Percentiles rank a stretch among this genome's conserved stretches.
Evolutionary conservation across 2,329 filamentous ascomycete species (phyloP).

Genomic region (Hypoxylon sp.): DNA sequence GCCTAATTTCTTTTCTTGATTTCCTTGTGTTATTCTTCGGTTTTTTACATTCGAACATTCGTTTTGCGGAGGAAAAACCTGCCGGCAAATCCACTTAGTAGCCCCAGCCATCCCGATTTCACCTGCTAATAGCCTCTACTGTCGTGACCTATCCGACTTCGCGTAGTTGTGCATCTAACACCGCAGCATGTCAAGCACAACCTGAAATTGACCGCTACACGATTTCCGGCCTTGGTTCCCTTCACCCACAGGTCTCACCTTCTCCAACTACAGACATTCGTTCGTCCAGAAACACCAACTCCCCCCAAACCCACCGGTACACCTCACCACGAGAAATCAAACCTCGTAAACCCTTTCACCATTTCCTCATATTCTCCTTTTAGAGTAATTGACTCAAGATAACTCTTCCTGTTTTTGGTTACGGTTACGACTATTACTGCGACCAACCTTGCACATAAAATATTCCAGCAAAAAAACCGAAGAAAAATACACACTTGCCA

Average conservation of each 20-base stretch:
- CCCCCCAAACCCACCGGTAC: slow-evolving; percentile 30
- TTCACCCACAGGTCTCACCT: slow-evolving; percentile 40
- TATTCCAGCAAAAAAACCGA: slow-evolving; percentile 41
- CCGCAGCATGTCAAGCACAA: slow-evolving; percentile 38
- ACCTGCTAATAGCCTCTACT: slow-evolving; percentile 14
- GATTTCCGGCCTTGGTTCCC: slow-evolving; percentile 33
- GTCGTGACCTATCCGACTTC: slow-evolving; percentile 29
- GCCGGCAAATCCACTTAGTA: slow-evolving; percentile 21
- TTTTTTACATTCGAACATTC: slow-evolving; percentile 38
- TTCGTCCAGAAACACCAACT: slow-evolving; percentile 43
- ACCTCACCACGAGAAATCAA: slow-evolving; percentile 15
- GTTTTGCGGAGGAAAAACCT: slow-evolving; percentile 25
- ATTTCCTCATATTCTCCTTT: slow-evolving; percentile 42
- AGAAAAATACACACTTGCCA: slow-evolving; percentile 36
- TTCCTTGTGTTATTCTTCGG: slow-evolving; percentile 42
- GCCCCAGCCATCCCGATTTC: slow-evolving; percentile 14
- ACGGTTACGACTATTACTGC: slow-evolving; percentile 46
- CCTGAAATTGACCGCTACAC: slow-evolving; percentile 27
- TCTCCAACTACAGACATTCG: slow-evolving; percentile 51
- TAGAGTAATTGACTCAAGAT: slow-evolving; percentile 39
- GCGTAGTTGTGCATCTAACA: slow-evolving; percentile 22
- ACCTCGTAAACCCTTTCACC: slow-evolving; percentile 35
- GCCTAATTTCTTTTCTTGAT: slow-evolving; percentile 40
- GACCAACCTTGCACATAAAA: slow-evolving; percentile 35
- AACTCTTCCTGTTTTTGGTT: slow-evolving; percentile 41